Evolutionary conservation across 768 basidiomycete genomes (phyloP).

Genomic region (Agaricus sinodeliciosus): DNA sequence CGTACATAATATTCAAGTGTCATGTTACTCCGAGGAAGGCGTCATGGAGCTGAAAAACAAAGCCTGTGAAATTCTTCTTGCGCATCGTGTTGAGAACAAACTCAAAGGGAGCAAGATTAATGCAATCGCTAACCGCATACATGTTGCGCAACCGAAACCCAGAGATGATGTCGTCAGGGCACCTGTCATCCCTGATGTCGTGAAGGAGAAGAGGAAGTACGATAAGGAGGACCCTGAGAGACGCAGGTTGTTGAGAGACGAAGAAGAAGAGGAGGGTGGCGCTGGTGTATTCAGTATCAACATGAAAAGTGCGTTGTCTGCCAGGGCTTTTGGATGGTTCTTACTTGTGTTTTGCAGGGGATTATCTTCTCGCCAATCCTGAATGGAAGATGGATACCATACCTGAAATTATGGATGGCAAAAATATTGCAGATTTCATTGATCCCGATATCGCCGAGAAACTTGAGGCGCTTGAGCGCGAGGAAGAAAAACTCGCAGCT

Average conservation of each 20-base stretch:
- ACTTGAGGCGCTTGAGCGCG: conserved; percentile 93
- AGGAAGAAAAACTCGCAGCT: conserved; percentile 89
- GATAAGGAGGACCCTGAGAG: conserved; percentile 85
- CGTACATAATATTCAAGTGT: conserved; percentile 76
- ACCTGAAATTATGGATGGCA: conserved; percentile 99
- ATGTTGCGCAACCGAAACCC: conserved; percentile 87
- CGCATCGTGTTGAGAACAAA: conserved; percentile 91
- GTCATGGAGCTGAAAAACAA: conserved; percentile 95
- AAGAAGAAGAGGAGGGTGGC: conserved; percentile 82
- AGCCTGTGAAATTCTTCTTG: conserved; percentile 92
- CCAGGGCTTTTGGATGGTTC: not conserved
- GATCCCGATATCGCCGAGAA: conserved; percentile 97
- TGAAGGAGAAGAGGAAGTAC: conserved; percentile 73
- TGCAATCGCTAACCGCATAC: conserved; percentile 88
- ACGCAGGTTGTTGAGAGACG: conserved; percentile 65
- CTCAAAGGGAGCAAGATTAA: conserved; percentile 92
- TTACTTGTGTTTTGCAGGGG: conserved; percentile 46
- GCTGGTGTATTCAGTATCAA: conserved; percentile 91
- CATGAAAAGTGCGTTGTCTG: conserved; percentile 62
- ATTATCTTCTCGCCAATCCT: conserved; percentile 82
- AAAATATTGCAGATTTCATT: conserved; percentile 98
- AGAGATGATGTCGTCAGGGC: conserved; percentile 85
- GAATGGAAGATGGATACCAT: conserved; percentile 95
- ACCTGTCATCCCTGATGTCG: conserved; percentile 84
- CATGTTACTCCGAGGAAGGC: conserved; percentile 94